These are phyloP conservation scores for Chlorella sp. DNA, from an alignment of 139 green algal species.

Conservation along the genomic window DNA sequence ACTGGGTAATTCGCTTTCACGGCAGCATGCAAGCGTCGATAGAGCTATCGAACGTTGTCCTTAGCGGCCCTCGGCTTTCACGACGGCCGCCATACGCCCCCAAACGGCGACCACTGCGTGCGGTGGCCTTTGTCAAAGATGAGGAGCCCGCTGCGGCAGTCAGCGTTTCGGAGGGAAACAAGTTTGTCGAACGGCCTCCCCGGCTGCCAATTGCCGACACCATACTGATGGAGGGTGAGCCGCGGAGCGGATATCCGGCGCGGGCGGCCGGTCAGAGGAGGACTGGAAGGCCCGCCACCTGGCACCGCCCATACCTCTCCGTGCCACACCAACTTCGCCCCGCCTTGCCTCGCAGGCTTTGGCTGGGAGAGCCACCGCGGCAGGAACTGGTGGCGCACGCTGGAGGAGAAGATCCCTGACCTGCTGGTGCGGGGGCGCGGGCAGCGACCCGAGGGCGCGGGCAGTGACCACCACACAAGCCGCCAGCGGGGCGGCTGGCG, in stretches of 20 bases:
- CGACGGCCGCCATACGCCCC: too few species aligned
- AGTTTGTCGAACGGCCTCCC: not conserved
- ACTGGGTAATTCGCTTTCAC: too few species aligned
- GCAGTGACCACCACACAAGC: not conserved
- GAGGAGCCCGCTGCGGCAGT: not conserved
- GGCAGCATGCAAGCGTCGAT: too few species aligned
- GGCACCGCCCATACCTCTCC: not conserved
- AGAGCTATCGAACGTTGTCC: too few species aligned
- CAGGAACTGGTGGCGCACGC: constrained; percentile 50
- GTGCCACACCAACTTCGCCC: not conserved
- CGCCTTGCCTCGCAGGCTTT: constrained; percentile 54
- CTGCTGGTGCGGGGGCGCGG: constrained; percentile 44
- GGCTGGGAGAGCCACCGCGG: constrained; percentile 66
- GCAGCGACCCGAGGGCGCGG: not conserved
- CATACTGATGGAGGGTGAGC: constrained; percentile 11
- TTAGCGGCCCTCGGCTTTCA: too few species aligned
- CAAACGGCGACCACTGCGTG: too few species aligned
- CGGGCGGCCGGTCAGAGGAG: not conserved
- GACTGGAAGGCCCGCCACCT: not conserved
- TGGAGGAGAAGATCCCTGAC: constrained; percentile 54
- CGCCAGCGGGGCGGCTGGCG: not conserved
- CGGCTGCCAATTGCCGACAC: constrained; percentile 4
- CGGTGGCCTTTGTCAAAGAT: not conserved
- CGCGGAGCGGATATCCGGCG: not conserved
- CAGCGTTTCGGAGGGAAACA: not conserved